Percentiles rank a stretch among this genome's conserved stretches.
Evolutionary conservation across 352 stramenopile genomes (phyloP).

Genomic region (Phytophthora cryptogea): DNA sequence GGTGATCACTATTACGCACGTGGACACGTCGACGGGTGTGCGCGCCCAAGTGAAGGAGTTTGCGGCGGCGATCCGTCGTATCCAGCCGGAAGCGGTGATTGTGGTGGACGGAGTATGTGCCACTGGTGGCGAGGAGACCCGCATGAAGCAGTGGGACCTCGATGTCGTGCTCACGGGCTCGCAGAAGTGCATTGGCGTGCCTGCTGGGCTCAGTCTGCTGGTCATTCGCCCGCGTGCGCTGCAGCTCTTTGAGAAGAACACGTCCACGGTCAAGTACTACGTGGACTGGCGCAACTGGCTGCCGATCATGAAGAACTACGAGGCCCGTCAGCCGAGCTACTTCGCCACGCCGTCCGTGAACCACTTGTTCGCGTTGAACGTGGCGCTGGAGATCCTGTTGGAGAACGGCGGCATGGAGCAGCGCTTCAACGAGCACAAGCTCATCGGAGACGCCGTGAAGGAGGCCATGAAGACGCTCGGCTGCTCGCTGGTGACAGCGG

Average conservation of each 20-base stretch:
- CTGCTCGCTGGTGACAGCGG: constrained; percentile 59
- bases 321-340: constrained; percentile 74
- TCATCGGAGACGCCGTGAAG: constrained; percentile 67
- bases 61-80: constrained; percentile 53
- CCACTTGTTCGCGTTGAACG: constrained; percentile 77
- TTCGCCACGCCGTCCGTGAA: constrained; percentile 83
- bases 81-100: constrained; percentile 65
- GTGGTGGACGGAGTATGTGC: constrained; percentile 78
- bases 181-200: constrained; percentile 80
- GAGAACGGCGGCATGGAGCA: constrained; percentile 80
- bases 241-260: constrained; percentile 65
- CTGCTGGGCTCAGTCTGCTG: constrained; percentile 65
- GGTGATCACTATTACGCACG: constrained; percentile 76
- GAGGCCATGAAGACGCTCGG: constrained; percentile 67
- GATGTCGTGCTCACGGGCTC: constrained; percentile 81
- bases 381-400: constrained; percentile 65
- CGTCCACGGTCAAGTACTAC: constrained; percentile 66
- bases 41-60: constrained; percentile 64
- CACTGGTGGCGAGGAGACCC: constrained; percentile 71
- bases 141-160: constrained; percentile 82
- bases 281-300: constrained; percentile 83
- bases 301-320: constrained; percentile 87
- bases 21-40: constrained; percentile 80
- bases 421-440: constrained; percentile 70
- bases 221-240: constrained; percentile 72